Evolutionary conservation across 495 filamentous ascomycete species (phyloP).

Genomic region (Jackrogersella minutella): DNA sequence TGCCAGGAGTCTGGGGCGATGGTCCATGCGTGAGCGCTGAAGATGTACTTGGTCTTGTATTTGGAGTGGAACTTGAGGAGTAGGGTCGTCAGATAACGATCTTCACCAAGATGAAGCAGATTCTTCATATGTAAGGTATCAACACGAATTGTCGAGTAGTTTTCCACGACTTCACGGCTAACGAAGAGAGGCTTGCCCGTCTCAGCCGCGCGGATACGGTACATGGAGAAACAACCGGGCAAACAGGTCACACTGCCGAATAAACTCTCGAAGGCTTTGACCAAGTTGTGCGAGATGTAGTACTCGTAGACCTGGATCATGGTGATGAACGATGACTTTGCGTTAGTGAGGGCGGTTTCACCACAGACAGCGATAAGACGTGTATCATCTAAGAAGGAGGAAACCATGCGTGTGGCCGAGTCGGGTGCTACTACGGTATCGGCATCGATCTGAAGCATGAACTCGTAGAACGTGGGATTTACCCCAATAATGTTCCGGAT

Average conservation of each 20-base stretch:
- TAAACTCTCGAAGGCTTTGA: slow-evolving; percentile 97
- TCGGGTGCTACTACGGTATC: slow-evolving; percentile 94
- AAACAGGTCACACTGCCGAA: slow-evolving; percentile 98
- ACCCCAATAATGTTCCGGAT: slow-evolving; percentile 99
- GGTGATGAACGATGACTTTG: slow-evolving; percentile 89
- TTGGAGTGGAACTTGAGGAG: slow-evolving; percentile 90
- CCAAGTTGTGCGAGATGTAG: slow-evolving; percentile 97
- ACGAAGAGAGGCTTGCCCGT: slow-evolving; percentile 96
- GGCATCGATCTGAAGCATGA: slow-evolving; percentile 94
- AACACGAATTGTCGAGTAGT: slow-evolving; percentile 89
- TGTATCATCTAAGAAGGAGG: slow-evolving; percentile 89
- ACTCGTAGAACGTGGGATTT: slow-evolving; percentile 98
- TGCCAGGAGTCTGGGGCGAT: slow-evolving; percentile 92
- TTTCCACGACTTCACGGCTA: slow-evolving; percentile 84
- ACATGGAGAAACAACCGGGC: slow-evolving; percentile 98
- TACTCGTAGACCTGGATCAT: slow-evolving; percentile 99
- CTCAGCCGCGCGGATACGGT: slow-evolving; percentile 92
- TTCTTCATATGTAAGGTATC: slow-evolving; percentile 99
- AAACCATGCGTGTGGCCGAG: slow-evolving; percentile 90
- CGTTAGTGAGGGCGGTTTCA: slow-evolving; percentile 92
- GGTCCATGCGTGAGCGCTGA: slow-evolving; percentile 91
- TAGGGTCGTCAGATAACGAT: slow-evolving; percentile 94
- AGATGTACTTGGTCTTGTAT: slow-evolving; percentile 98
- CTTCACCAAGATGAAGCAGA: slow-evolving; percentile 90
- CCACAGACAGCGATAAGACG: slow-evolving; percentile 92